Percentiles rank a stretch among this genome's conserved stretches.
These are phyloP conservation scores for Austroboletus festivus DNA, from an alignment of 768 basidiomycete genomes.

Conservation along the genomic window DNA sequence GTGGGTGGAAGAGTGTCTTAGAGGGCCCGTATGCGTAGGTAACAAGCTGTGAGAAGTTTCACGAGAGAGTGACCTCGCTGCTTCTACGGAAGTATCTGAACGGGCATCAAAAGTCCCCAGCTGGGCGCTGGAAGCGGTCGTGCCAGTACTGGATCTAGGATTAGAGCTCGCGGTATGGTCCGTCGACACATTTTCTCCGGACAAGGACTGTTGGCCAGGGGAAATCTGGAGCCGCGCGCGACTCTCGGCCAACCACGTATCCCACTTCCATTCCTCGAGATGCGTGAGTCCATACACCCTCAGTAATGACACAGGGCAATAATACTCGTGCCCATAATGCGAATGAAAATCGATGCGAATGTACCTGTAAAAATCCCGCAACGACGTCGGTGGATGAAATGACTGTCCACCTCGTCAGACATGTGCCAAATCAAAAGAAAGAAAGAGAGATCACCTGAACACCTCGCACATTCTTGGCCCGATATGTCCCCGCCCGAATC, in stretches of 20 bases:
- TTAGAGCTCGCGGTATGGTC: background rate
- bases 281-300: slow-evolving; percentile 95
- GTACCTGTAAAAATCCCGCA: slow-evolving; percentile 87
- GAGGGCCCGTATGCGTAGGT: background rate
- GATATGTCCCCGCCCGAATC: slow-evolving; percentile 72
- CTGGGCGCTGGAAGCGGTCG: slow-evolving; percentile 6
- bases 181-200: slow-evolving; percentile 24
- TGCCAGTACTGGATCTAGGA: background rate
- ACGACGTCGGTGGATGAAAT: slow-evolving; percentile 70
- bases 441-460: slow-evolving; percentile 64
- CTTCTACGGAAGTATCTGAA: background rate
- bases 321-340: slow-evolving; percentile 93
- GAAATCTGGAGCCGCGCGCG: slow-evolving; percentile 41
- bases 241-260: slow-evolving; percentile 74
- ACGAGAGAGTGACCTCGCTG: background rate
- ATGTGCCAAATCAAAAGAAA: background rate
- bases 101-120: background rate
- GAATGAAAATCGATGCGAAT: slow-evolving; percentile 92
- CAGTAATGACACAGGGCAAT: slow-evolving; percentile 90
- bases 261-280: slow-evolving; percentile 95
- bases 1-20: background rate
- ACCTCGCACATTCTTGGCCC: slow-evolving; percentile 86
- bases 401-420: slow-evolving; percentile 41
- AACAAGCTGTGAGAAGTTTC: background rate
- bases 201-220: slow-evolving; percentile 6